Conservation (phyloP, 768 basidiomycete genomes). For the Serendipita sp. region DNA sequence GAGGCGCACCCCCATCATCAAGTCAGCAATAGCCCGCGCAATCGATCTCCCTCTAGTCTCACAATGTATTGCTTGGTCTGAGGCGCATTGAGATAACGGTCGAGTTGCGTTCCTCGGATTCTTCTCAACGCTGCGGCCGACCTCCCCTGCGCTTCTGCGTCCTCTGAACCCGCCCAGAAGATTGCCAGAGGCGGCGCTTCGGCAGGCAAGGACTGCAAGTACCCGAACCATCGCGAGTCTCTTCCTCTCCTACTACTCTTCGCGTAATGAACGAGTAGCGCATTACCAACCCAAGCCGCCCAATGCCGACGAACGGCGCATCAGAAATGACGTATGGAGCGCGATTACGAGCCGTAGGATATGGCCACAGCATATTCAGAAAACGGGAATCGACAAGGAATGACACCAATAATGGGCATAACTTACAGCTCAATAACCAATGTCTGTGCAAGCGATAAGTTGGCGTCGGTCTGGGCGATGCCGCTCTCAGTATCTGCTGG, state of each 20-base stretch:
- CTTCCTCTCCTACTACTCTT: conserved; percentile 27
- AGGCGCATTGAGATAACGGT: neutral
- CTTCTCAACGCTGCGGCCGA: neutral
- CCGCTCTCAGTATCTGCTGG: conserved; percentile 41
- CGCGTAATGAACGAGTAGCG: neutral
- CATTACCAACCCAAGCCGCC: too few relatives aligned
- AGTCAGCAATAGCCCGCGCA: neutral
- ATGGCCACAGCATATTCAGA: neutral
- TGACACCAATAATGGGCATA: neutral
- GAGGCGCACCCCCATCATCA: neutral
- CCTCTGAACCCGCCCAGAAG: conserved; percentile 34
- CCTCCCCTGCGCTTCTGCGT: neutral
- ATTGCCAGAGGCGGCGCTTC: conserved; percentile 39
- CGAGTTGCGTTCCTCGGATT: neutral
- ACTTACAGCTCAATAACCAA: conserved; percentile 52
- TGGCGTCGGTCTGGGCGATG: conserved; percentile 29
- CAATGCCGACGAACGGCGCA: too few relatives aligned
- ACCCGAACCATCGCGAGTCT: conserved; percentile 45
- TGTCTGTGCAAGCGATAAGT: conserved; percentile 45
- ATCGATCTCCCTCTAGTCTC: neutral
- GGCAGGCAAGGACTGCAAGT: conserved; percentile 48
- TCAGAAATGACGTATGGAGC: neutral
- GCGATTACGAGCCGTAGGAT: too few relatives aligned
- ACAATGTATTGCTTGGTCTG: neutral
- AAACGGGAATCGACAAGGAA: conserved; percentile 8